Base-by-base conservation (phyloP, 441 rosid genomes). In the Biscutella laevigata region DNA sequence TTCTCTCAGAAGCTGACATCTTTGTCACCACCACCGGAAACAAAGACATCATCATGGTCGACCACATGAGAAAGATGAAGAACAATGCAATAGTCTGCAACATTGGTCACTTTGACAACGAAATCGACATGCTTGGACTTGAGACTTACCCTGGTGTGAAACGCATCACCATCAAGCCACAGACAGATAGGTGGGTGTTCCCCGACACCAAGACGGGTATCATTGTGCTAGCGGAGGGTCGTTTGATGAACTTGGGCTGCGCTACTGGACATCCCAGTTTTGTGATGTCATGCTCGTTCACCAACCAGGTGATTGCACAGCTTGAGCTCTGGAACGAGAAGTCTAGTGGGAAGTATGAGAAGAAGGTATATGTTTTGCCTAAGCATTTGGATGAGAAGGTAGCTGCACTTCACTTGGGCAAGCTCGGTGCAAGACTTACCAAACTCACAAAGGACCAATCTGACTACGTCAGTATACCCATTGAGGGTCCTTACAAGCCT, bases 291-390 rank as follows among this genome's bases (percentile, higher is more conserved):
- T 86, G 90, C 71, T 83, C 95, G 0, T 88, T 86, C 84, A 88
- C 97, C 10, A 88, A 88, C 78, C 97, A 86, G 61, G 97, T 86
- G 82, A 83, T 86, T 67, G 90, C 92, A 2, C 92, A 83, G 73
- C 84, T 86, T 1, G 94, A 89, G 81, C 79, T 89, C 14, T 86
- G 97, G 97, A 77, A 64, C 8, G 88, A 89, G 81, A 80, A 66
- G 80, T 7, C 43, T 4, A 59, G 69, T 0, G 90, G 95, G 54
- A 88, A 88, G 70, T 80, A 82, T 8, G 84, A 83, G 81, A 86
- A 86, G 86, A 76, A 86, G 78, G 92, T 88, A 2, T 88, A 83
- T 47, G 95, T 88, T 26, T 62, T 85, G 71, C 83, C 83, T 27
- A 78, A 78, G 67, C 81, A 78, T 12, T 76, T 78, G 41, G 81